phyloP scores from a whole-genome alignment of 768 basidiomycete genomes.

The Cubamyces lactineus region DNA sequence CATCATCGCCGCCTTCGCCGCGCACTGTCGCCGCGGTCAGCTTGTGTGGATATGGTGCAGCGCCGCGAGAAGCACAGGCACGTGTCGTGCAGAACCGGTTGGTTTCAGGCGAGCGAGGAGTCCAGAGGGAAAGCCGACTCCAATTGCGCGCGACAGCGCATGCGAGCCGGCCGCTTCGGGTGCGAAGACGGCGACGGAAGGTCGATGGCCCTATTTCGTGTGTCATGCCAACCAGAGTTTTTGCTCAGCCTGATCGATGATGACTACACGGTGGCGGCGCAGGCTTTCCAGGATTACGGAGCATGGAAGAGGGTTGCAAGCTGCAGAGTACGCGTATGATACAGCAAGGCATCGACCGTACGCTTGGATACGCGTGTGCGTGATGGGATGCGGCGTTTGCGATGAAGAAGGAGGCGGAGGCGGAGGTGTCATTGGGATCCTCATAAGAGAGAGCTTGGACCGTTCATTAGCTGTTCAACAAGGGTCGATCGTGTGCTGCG shows the following conservation, averaged over 20 bases:
- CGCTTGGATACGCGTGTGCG: no score
- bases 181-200: slow-evolving; percentile 15
- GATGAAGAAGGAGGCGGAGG: not conserved
- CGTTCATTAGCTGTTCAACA: not conserved
- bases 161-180: slow-evolving; percentile 16
- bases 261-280: slow-evolving; percentile 15
- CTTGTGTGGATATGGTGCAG: not conserved
- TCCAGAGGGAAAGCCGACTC: slow-evolving; percentile 5
- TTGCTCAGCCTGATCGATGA: slow-evolving; percentile 6
- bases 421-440: not conserved
- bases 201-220: slow-evolving; percentile 1
- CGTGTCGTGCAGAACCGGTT: slow-evolving; percentile 8
- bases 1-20: slow-evolving; percentile 9
- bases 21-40: not conserved
- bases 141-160: slow-evolving; percentile 2
- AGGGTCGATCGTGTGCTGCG: slow-evolving; percentile 14
- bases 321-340: no score
- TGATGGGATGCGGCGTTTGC: not conserved
- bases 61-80: not conserved
- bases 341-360: no score
- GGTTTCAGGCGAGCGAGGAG: not conserved
- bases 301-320: no score
- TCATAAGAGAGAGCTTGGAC: not conserved
- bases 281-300: not conserved
- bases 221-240: slow-evolving; percentile 22